These are phyloP conservation scores for Lactarius pseudohatsudake DNA, from an alignment of 768 basidiomycete genomes.

Conservation along the genomic window DNA sequence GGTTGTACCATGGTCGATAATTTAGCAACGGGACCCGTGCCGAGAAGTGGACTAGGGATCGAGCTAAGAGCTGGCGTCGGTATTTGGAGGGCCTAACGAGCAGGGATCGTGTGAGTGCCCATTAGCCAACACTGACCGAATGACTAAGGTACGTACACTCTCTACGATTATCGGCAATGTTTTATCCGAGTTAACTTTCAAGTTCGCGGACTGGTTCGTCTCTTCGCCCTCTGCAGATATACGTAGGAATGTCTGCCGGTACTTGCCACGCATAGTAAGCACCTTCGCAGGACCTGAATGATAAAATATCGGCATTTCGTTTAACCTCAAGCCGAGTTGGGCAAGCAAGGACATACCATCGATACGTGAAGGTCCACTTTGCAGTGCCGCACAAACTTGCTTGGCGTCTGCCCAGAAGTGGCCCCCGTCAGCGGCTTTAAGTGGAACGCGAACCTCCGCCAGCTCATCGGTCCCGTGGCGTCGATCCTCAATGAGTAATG, in stretches of 20 bases:
- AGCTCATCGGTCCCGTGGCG: constrained; percentile 57
- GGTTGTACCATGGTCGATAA: constrained; percentile 6
- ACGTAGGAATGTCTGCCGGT: constrained; percentile 24
- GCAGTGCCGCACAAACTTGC: constrained; percentile 59
- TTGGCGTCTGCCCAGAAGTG: constrained; percentile 73
- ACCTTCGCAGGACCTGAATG: constrained; percentile 24
- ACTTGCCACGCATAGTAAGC: constrained; percentile 27
- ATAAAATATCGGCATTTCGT: not conserved
- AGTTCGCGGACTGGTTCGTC: constrained; percentile 21
- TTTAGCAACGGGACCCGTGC: not conserved
- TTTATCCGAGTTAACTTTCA: constrained; percentile 20
- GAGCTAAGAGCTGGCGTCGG: constrained; percentile 1
- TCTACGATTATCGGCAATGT: constrained; percentile 23
- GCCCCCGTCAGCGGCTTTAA: constrained; percentile 48
- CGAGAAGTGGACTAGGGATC: not conserved
- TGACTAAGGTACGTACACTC: constrained; percentile 12
- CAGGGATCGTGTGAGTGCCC: constrained; percentile 5
- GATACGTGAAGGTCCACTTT: constrained; percentile 61
- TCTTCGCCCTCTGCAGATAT: constrained; percentile 26
- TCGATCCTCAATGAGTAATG: constrained; percentile 63
- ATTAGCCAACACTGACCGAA: not conserved
- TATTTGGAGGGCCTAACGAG: not conserved
- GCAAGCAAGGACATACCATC: constrained; percentile 50
- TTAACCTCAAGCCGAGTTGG: no score
- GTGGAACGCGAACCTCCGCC: constrained; percentile 63